Conservation (phyloP, 2,329 filamentous ascomycete genomes). For the Beauveria australis region DNA sequence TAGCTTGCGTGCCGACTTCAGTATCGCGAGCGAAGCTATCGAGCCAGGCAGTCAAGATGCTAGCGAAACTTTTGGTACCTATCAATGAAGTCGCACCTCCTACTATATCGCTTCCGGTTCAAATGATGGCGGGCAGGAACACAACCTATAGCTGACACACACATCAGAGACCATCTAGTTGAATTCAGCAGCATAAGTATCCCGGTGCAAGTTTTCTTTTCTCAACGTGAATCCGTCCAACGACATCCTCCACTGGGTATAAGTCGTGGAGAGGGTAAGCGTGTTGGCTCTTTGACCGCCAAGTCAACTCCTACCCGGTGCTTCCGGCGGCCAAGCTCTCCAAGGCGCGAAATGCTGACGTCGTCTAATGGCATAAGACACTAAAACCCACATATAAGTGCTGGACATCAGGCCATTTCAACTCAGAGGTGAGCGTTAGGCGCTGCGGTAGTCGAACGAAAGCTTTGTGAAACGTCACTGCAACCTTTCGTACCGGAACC, state of each 20-base stretch:
- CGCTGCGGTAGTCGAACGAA: slow-evolving; percentile 28
- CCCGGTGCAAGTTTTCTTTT: no score
- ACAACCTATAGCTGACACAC: not conserved
- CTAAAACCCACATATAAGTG: slow-evolving; percentile 6
- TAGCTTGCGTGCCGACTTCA: not conserved
- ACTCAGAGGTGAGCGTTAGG: slow-evolving; percentile 19
- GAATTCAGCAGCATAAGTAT: no score
- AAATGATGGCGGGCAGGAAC: not conserved
- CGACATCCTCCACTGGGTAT: no score
- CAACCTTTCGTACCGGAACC: slow-evolving; percentile 28
- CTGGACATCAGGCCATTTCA: slow-evolving; percentile 15
- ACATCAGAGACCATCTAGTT: no score
- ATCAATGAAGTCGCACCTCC: not conserved
- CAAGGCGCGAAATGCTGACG: slow-evolving; percentile 6
- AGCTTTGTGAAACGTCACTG: slow-evolving; percentile 16
- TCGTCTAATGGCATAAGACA: slow-evolving; percentile 10
- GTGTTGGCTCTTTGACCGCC: not conserved
- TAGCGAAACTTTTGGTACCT: not conserved
- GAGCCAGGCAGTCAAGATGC: not conserved
- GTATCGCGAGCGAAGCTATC: not conserved
- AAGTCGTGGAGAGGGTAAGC: not conserved
- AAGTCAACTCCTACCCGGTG: slow-evolving; percentile 15
- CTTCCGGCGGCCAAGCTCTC: slow-evolving; percentile 4
- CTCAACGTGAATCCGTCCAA: no score
- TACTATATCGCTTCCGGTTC: not conserved